Conservation (phyloP, 805 yeast genomes). For the Millerozyma miso region DNA sequence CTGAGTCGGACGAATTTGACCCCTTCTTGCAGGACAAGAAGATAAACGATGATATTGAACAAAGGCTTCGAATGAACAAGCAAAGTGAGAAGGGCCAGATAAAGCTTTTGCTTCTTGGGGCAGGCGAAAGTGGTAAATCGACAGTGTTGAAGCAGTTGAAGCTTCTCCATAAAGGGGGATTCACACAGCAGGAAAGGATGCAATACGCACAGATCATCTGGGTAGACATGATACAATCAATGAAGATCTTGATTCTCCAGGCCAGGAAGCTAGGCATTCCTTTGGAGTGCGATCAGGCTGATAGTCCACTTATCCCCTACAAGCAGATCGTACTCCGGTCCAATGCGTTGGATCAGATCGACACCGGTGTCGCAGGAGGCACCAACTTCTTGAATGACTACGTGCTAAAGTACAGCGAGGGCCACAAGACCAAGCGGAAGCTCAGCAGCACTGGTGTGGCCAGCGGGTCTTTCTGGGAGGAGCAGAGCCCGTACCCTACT, state of each 20-base stretch:
- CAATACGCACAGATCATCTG: conserved; percentile 87
- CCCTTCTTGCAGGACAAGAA: conserved; percentile 51
- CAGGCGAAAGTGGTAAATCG: conserved; percentile 94
- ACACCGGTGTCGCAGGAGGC: conserved; percentile 66
- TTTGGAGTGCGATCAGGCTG: conserved; percentile 59
- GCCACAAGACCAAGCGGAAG: conserved; percentile 48
- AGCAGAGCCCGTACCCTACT: conserved; percentile 2
- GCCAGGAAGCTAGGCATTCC: conserved; percentile 63
- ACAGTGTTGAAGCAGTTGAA: conserved; percentile 89
- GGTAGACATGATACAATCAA: conserved; percentile 84
- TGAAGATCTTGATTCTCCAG: conserved; percentile 72
- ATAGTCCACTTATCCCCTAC: conserved; percentile 40
- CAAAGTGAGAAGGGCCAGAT: conserved; percentile 55
- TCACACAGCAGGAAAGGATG: conserved; percentile 68
- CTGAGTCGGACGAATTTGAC: conserved; percentile 39
- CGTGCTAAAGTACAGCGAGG: conserved; percentile 56
- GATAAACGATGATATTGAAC: conserved; percentile 63
- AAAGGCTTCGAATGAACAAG: conserved; percentile 47
- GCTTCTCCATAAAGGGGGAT: conserved; percentile 80
- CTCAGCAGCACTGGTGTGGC: conserved; percentile 50
- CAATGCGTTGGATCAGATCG: conserved; percentile 57
- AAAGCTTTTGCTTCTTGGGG: conserved; percentile 77
- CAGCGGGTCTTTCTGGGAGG: conserved; percentile 17
- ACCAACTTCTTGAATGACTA: conserved; percentile 58
- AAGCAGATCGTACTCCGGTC: conserved; percentile 52